These are phyloP conservation scores for Parathielavia hyrcaniae DNA, from an alignment of 495 filamentous ascomycete genomes.

Conservation along the genomic window DNA sequence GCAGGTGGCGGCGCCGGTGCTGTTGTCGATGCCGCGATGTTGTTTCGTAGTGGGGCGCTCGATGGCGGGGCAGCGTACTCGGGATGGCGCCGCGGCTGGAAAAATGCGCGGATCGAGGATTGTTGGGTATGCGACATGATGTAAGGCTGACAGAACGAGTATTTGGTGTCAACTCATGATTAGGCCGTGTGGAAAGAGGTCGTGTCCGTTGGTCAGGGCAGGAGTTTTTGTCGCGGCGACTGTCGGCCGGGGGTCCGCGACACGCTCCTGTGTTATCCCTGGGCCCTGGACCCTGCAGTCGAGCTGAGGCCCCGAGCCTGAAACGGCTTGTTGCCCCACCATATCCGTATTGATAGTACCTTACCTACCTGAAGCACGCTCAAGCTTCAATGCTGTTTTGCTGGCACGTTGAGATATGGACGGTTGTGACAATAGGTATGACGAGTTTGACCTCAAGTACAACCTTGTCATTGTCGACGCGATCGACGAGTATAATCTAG, in stretches of 20 bases:
- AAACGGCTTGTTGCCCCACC: no score
- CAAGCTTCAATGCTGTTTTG: no score
- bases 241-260: neutral
- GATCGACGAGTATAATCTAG: no score
- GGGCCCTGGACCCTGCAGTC: neutral
- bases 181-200: neutral
- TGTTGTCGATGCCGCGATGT: slow-evolving; percentile 9
- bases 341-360: no score
- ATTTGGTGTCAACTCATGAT: neutral
- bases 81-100: slow-evolving; percentile 26
- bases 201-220: neutral
- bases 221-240: neutral
- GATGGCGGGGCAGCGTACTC: slow-evolving; percentile 27
- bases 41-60: slow-evolving; percentile 14
- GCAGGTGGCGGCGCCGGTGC: slow-evolving; percentile 23
- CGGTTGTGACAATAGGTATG: no score
- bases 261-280: slow-evolving; percentile 7
- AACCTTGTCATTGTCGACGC: no score
- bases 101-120: slow-evolving; percentile 47
- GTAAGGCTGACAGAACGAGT: neutral
- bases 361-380: no score
- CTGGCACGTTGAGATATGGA: no score
- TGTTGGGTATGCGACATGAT: slow-evolving; percentile 34
- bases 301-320: no score
- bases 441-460: no score